A percentile compares a stretch with the other conserved stretches of the same genome.
Conservation (phyloP, 306 rosid species). For the Prinsepia uniflora region DNA sequence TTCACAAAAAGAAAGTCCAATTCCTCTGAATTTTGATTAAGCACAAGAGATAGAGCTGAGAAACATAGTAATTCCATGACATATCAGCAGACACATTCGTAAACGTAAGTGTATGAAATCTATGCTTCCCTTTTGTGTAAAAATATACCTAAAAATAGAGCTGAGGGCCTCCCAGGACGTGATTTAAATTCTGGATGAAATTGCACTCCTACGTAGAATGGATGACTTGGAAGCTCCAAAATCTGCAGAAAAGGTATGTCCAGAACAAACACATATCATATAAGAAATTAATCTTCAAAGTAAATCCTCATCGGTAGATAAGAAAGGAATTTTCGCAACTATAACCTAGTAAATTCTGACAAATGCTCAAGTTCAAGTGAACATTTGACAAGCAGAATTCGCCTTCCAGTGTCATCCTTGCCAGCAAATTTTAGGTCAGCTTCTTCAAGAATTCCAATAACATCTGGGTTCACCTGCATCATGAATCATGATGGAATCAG, state of each 20-base stretch:
- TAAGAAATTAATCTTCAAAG: not conserved
- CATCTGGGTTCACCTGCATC: conserved; percentile 86
- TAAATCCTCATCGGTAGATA: not conserved
- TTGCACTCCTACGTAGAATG: conserved; percentile 87
- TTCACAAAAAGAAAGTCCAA: not conserved
- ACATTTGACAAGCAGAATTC: conserved; percentile 39
- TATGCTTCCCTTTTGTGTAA: not conserved
- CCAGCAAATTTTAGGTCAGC: conserved; percentile 91
- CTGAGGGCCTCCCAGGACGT: conserved; percentile 84
- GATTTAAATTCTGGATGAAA: conserved; percentile 99
- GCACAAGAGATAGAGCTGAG: not conserved
- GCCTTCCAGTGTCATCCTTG: conserved; percentile 85
- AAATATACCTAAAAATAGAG: conserved; percentile 75
- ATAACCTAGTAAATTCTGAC: conserved; percentile 16
- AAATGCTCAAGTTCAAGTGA: conserved; percentile 20
- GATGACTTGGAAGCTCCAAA: conserved; percentile 86
- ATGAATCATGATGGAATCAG: conserved; percentile 15
- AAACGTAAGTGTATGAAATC: not conserved
- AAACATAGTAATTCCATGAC: not conserved
- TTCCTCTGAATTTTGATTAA: not conserved
- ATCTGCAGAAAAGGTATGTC: conserved; percentile 51
- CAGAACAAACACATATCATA: not conserved
- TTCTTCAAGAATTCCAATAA: conserved; percentile 65
- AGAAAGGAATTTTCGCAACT: conserved; percentile 7
- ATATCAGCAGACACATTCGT: not conserved